Evolutionary conservation across 768 basidiomycete genomes (phyloP).

Genomic region (Tephrocybe sp.): DNA sequence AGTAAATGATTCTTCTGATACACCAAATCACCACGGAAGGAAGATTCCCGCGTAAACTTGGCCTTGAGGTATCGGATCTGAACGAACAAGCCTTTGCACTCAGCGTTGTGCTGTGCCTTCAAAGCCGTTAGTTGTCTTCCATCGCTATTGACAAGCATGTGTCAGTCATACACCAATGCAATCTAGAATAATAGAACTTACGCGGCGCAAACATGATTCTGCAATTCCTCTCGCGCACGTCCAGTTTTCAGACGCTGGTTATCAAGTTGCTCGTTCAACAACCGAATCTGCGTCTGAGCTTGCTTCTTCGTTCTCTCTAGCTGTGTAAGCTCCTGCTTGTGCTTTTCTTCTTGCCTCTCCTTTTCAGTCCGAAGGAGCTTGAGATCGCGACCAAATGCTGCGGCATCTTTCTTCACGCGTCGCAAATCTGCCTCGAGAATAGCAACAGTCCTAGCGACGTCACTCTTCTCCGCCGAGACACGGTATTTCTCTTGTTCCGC

Average conservation of each 20-base stretch:
- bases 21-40: slow-evolving; percentile 69
- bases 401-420: slow-evolving; percentile 74
- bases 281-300: slow-evolving; percentile 57
- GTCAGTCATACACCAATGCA: slow-evolving; percentile 3
- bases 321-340: slow-evolving; percentile 52
- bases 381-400: slow-evolving; percentile 75
- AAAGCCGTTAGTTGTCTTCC: slow-evolving; percentile 50
- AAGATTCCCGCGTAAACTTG: slow-evolving; percentile 83
- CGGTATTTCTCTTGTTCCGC: slow-evolving; percentile 63
- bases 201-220: slow-evolving; percentile 58
- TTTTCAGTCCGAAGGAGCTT: slow-evolving; percentile 66
- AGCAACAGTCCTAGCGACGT: slow-evolving; percentile 65
- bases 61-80: slow-evolving; percentile 93
- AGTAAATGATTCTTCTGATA: slow-evolving; percentile 91
- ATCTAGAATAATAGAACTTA: slow-evolving; percentile 31
- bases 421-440: slow-evolving; percentile 69
- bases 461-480: slow-evolving; percentile 58
- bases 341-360: slow-evolving; percentile 52
- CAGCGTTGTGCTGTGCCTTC: slow-evolving; percentile 71
- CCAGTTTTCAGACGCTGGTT: slow-evolving; percentile 47
- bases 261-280: slow-evolving; percentile 66
- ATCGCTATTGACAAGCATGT: slow-evolving; percentile 35
- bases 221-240: slow-evolving; percentile 43
- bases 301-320: slow-evolving; percentile 70
- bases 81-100: slow-evolving; percentile 87